A percentile compares a stretch with the other conserved stretches of the same genome.
Evolutionary conservation across 148 eudicot genomes (phyloP).

Genomic region (Polygonum aviculare): DNA sequence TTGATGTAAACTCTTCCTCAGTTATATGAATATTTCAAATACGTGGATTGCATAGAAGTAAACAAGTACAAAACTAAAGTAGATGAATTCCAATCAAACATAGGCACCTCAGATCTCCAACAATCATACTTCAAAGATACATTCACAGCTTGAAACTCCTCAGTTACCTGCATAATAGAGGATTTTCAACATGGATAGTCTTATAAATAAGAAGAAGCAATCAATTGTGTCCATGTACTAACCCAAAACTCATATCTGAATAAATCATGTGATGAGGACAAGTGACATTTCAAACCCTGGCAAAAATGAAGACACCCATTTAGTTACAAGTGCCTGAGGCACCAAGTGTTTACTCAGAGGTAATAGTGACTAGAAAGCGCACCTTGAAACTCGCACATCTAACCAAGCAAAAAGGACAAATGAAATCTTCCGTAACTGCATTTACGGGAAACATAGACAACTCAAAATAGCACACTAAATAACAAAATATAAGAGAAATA

Average conservation of each 20-base stretch:
- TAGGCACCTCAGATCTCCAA: slow-evolving; percentile 55
- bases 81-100: slow-evolving; percentile 2
- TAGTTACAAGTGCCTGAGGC: slow-evolving; percentile 1
- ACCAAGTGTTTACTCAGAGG: not conserved
- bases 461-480: not conserved
- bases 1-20: not conserved
- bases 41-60: not conserved
- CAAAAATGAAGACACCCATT: not conserved
- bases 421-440: slow-evolving; percentile 89
- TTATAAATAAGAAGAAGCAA: not conserved
- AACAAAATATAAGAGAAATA: not conserved
- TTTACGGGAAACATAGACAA: not conserved
- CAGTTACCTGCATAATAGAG: slow-evolving; percentile 46
- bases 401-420: slow-evolving; percentile 92
- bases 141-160: slow-evolving; percentile 77
- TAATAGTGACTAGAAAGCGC: slow-evolving; percentile 3
- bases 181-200: not conserved
- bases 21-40: slow-evolving; percentile 1
- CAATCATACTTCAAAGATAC: slow-evolving; percentile 56
- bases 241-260: slow-evolving; percentile 89
- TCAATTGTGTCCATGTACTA: slow-evolving; percentile 22
- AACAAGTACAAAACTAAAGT: not conserved
- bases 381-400: slow-evolving; percentile 89
- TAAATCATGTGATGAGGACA: slow-evolving; percentile 74
- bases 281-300: slow-evolving; percentile 76